Evolutionary conservation across 2,329 filamentous ascomycete genomes (phyloP).

Genomic region (Colletotrichum godetiae): DNA sequence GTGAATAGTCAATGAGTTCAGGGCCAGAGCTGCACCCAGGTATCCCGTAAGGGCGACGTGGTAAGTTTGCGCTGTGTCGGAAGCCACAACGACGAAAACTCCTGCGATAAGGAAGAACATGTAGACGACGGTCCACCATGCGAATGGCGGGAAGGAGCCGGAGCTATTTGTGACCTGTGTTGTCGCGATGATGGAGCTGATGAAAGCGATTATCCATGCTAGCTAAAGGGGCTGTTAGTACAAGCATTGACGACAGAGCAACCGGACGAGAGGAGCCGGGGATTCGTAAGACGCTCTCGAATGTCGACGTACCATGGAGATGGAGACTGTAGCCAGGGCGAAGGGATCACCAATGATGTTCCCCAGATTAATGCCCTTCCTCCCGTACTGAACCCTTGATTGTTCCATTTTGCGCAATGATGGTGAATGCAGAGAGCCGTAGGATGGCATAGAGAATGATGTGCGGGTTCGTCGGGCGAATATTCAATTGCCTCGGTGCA

Average conservation of each 20-base stretch:
- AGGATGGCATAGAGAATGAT: slow-evolving; percentile 74
- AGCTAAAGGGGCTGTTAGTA: slow-evolving; percentile 65
- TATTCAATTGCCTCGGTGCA: slow-evolving; percentile 26
- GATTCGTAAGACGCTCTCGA: background rate
- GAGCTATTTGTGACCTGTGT: slow-evolving; percentile 48
- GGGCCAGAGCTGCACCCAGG: slow-evolving; percentile 82
- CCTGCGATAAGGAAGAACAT: slow-evolving; percentile 86
- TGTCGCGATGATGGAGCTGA: slow-evolving; percentile 82
- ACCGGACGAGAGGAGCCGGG: background rate
- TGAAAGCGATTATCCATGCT: slow-evolving; percentile 93
- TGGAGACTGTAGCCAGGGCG: slow-evolving; percentile 92
- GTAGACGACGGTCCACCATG: slow-evolving; percentile 92
- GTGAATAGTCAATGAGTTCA: slow-evolving; percentile 89
- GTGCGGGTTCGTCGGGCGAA: background rate
- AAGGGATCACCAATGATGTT: slow-evolving; percentile 98
- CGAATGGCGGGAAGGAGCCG: slow-evolving; percentile 81
- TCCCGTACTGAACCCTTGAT: slow-evolving; percentile 66
- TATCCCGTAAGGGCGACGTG: slow-evolving; percentile 93
- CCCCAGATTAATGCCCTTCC: slow-evolving; percentile 76
- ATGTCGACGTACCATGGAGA: slow-evolving; percentile 78
- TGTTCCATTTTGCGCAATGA: slow-evolving; percentile 86
- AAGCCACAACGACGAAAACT: slow-evolving; percentile 84
- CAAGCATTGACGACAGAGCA: background rate
- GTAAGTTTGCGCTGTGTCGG: slow-evolving; percentile 87
- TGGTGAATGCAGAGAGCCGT: slow-evolving; percentile 78